A percentile compares a stretch with the other conserved stretches of the same genome.
Evolutionary conservation across 371 early-diverging fungal species (phyloP).

Genomic region (Mortierella sp.): DNA sequence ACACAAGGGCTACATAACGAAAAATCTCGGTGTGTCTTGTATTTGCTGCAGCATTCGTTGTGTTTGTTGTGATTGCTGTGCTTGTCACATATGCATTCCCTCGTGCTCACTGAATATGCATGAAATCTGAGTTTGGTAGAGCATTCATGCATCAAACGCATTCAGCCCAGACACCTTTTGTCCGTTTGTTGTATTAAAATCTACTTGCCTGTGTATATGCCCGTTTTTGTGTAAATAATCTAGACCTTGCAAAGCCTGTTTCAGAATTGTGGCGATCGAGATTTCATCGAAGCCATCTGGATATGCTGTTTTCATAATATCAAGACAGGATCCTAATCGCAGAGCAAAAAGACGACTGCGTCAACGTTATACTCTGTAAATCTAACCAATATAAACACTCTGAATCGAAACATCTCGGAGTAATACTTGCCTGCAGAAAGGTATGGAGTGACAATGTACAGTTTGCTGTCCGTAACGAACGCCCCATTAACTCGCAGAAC

Average conservation of each 20-base stretch:
- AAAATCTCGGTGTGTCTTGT: too few relatives aligned
- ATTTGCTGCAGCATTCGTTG: not conserved
- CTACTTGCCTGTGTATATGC: constrained; percentile 79
- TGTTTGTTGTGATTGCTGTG: not conserved
- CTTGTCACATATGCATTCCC: not conserved
- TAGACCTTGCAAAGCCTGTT: constrained; percentile 86
- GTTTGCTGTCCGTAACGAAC: constrained; percentile 83
- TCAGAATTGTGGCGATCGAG: constrained; percentile 85
- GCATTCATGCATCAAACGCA: not conserved
- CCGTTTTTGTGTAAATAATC: constrained; percentile 92
- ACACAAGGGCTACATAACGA: too few relatives aligned
- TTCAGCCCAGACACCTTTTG: constrained; percentile 2
- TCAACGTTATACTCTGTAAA: not conserved
- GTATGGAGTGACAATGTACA: constrained; percentile 89
- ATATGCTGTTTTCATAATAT: constrained; percentile 88
- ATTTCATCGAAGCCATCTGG: constrained; percentile 89
- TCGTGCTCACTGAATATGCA: constrained; percentile 1
- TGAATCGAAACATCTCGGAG: not conserved
- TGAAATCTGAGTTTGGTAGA: constrained; percentile 6
- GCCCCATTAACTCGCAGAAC: constrained; percentile 88
- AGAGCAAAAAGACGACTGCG: not conserved
- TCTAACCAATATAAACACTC: not conserved
- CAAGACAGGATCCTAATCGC: constrained; percentile 78
- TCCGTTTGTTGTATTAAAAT: not conserved
- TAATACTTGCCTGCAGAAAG: constrained; percentile 71